These are phyloP conservation scores for Pseudocohnilembus persalinus DNA, from an alignment of 169 alveolate species.

Conservation along the genomic window DNA sequence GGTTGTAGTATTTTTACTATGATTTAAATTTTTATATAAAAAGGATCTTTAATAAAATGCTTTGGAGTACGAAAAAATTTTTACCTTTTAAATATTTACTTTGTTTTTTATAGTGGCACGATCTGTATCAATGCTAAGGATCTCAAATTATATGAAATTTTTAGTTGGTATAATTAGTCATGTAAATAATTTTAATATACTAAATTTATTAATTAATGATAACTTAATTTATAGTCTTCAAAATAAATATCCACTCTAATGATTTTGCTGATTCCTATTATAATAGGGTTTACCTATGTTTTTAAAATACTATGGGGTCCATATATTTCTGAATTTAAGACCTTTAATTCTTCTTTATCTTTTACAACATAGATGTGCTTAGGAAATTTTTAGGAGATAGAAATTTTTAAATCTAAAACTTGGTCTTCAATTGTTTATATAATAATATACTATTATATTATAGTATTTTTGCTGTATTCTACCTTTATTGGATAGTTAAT, in stretches of 20 bases:
- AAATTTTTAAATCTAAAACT: too few relatives aligned
- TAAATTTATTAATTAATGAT: not conserved
- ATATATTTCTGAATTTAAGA: too few relatives aligned
- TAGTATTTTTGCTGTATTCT: not conserved
- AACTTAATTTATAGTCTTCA: not conserved
- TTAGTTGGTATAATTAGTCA: not conserved
- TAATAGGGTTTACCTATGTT: not conserved
- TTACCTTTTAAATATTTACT: not conserved
- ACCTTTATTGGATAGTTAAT: not conserved
- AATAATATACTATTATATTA: too few relatives aligned
- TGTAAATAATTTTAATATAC: not conserved
- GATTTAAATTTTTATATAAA: too few relatives aligned
- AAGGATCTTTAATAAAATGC: not conserved
- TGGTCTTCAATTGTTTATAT: not conserved
- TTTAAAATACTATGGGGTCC: not conserved
- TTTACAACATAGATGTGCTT: not conserved
- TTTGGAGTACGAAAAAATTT: not conserved
- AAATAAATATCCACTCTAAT: not conserved
- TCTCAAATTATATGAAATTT: not conserved
- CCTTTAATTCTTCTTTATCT: not conserved
- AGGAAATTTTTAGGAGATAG: not conserved
- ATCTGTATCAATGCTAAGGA: not conserved
- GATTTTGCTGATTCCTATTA: not conserved
- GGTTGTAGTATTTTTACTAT: too few relatives aligned
- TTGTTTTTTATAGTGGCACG: not conserved